Conservation (phyloP, 306 rosid species). For the Parietaria judaica region DNA sequence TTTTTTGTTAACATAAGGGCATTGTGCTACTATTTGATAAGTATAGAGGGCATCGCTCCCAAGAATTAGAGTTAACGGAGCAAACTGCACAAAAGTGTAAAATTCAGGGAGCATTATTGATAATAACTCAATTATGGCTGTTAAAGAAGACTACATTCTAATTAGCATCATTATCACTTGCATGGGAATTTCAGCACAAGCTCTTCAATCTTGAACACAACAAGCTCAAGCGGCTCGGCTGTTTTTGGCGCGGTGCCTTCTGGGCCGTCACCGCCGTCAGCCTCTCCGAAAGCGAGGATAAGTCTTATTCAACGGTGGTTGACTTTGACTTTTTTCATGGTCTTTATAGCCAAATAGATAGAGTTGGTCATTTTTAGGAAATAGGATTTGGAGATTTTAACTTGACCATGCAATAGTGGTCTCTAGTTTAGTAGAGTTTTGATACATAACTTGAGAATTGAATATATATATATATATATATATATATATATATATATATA, state of each 20-base stretch:
- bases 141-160: slow-evolving; percentile 5
- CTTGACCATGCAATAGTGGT: slow-evolving; percentile 2
- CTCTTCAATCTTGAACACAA: slow-evolving; percentile 67
- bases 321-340: slow-evolving; percentile 24
- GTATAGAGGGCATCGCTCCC: too few species aligned
- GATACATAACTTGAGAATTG: not conserved
- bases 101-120: too few species aligned
- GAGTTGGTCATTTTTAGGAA: not conserved
- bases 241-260: slow-evolving; percentile 72
- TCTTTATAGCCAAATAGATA: slow-evolving; percentile 15
- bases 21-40: too few species aligned
- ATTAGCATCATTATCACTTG: slow-evolving; percentile 2
- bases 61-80: too few species aligned
- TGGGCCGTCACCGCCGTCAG: slow-evolving; percentile 37
- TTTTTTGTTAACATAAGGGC: too few species aligned
- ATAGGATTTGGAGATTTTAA: not conserved
- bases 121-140: too few species aligned
- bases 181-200: slow-evolving; percentile 51
- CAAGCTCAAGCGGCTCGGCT: slow-evolving; percentile 72
- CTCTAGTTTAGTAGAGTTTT: not conserved
- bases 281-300: slow-evolving; percentile 23
- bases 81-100: too few species aligned
- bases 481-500: not conserved
- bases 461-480: slow-evolving; percentile 3
- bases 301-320: slow-evolving; percentile 17